Evolutionary conservation across 352 stramenopile genomes (phyloP).

Genomic region (Pythium plurisporium): DNA sequence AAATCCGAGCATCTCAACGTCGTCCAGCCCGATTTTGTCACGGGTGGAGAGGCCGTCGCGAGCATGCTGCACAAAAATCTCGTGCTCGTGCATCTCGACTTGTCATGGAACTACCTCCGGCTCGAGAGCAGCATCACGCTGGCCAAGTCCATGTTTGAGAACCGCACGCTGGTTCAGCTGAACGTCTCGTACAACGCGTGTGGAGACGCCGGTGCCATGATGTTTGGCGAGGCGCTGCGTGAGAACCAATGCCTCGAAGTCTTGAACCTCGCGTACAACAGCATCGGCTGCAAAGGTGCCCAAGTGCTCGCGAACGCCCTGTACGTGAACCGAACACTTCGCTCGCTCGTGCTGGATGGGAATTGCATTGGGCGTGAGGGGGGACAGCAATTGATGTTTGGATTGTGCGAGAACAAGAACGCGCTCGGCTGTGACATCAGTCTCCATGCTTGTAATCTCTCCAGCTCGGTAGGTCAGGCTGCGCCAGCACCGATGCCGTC

Average conservation of each 20-base stretch:
- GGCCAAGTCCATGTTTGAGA: slow-evolving; percentile 56
- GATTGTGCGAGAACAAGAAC: slow-evolving; percentile 52
- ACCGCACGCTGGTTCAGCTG: slow-evolving; percentile 59
- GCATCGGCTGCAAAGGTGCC: slow-evolving; percentile 64
- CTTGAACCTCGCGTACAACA: slow-evolving; percentile 77
- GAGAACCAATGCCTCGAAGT: slow-evolving; percentile 58
- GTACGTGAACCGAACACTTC: slow-evolving; percentile 51
- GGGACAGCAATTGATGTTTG: slow-evolving; percentile 60
- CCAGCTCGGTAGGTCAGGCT: slow-evolving; percentile 1
- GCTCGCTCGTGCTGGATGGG: slow-evolving; percentile 63
- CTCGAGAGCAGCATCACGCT: slow-evolving; percentile 72
- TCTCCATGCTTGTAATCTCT: slow-evolving; percentile 59
- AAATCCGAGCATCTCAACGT: slow-evolving; percentile 88
- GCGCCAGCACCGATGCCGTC: background rate
- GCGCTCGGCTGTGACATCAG: slow-evolving; percentile 52
- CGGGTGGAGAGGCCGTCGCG: slow-evolving; percentile 85
- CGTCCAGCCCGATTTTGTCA: slow-evolving; percentile 78
- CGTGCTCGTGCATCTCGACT: slow-evolving; percentile 68
- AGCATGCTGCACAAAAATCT: slow-evolving; percentile 81
- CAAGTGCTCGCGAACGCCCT: slow-evolving; percentile 67
- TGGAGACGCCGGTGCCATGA: slow-evolving; percentile 65
- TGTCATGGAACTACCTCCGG: slow-evolving; percentile 89
- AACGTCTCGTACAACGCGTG: slow-evolving; percentile 77
- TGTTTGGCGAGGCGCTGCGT: slow-evolving; percentile 66
- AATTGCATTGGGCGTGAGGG: slow-evolving; percentile 74